Evolutionary conservation across 345 rosid genomes (phyloP).

Genomic region (Jatropha curcas): DNA sequence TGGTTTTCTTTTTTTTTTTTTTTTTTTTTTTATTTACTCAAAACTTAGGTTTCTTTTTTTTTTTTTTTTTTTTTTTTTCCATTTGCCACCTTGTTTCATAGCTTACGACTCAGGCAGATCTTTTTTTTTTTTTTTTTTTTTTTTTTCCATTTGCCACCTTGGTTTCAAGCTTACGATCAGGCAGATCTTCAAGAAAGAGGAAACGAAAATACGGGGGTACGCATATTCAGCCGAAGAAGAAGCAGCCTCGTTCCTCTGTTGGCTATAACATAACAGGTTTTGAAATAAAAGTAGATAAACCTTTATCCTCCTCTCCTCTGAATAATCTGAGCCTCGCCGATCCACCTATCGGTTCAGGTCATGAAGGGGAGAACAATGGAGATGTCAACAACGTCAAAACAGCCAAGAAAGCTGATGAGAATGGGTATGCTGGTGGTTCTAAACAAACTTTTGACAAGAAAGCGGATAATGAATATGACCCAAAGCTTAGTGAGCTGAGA

Average conservation of each 20-base stretch:
- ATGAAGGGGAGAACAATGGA: conserved; percentile 36
- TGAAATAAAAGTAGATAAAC: conserved; percentile 39
- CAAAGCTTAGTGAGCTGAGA: conserved; percentile 79
- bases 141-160: conserved; percentile 5
- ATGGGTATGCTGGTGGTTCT: conserved; percentile 41
- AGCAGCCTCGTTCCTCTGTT: conserved; percentile 48
- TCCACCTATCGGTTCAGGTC: conserved; percentile 36
- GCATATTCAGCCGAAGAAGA: conserved; percentile 66
- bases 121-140: neutral
- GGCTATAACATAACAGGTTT: conserved; percentile 32
- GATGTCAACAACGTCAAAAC: conserved; percentile 30
- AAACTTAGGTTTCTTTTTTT: too few species aligned
- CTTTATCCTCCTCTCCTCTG: conserved; percentile 40
- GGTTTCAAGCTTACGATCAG: conserved; percentile 62
- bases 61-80: neutral
- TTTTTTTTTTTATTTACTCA: neutral
- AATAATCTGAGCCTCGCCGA: conserved; percentile 37
- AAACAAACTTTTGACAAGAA: conserved; percentile 34
- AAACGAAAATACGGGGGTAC: conserved; percentile 69
- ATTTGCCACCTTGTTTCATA: conserved; percentile 36
- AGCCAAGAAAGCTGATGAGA: conserved; percentile 42
- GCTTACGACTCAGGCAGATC: conserved; percentile 73
- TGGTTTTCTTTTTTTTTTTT: neutral
- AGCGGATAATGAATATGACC: conserved; percentile 73
- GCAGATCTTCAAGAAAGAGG: conserved; percentile 78